Conservation (phyloP, 1,284 basidiomycete genomes). For the Ceratobasidium sp. region DNA sequence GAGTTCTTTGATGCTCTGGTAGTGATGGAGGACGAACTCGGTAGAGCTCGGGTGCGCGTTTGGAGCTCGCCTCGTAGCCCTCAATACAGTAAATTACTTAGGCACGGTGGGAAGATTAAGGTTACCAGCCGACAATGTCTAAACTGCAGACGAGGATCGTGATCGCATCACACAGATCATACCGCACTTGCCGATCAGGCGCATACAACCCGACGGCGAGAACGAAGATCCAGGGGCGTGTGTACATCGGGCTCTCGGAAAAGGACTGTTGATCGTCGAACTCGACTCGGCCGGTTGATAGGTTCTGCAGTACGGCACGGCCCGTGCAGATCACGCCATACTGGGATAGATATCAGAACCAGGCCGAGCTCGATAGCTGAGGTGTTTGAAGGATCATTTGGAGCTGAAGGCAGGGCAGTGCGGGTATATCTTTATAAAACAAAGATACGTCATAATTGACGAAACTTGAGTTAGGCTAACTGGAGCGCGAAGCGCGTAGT, state of each 20-base stretch:
- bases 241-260: background rate
- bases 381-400: background rate
- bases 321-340: too few species aligned
- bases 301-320: too few species aligned
- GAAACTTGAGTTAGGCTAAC: background rate
- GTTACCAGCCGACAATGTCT: too few species aligned
- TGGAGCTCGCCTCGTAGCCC: too few species aligned
- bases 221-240: too few species aligned
- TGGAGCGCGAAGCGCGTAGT: background rate
- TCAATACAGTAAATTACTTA: too few species aligned
- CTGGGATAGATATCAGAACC: conserved; percentile 2
- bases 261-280: conserved; percentile 21
- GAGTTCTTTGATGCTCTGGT: background rate
- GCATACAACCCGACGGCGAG: too few species aligned
- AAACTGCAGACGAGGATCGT: too few species aligned
- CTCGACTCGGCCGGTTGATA: background rate
- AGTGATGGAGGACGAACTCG: background rate
- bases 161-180: too few species aligned
- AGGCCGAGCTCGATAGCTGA: background rate
- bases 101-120: too few species aligned
- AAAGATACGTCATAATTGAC: too few species aligned
- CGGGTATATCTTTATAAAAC: background rate
- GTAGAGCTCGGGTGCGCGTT: background rate
- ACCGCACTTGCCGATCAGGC: too few species aligned
- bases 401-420: background rate